Base-by-base conservation (phyloP, 371 early-diverging fungal species). In the Apophysomyces trapeziformis region DNA sequence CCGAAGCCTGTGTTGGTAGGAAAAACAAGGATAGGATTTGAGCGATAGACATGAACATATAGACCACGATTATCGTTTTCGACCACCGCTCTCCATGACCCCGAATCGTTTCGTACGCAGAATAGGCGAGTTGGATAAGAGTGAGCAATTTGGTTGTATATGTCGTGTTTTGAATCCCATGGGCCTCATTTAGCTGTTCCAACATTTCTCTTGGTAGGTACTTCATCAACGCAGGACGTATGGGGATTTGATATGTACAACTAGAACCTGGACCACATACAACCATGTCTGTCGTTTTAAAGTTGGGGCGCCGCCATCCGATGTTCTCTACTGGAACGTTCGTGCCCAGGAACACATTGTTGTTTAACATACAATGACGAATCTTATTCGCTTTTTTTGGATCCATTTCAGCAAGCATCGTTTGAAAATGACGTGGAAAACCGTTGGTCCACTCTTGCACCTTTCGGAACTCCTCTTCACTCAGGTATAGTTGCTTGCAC, bases 251-350 rank as follows among this genome's bases (percentile, higher is more conserved):
- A 50, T 18, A 50, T 21, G n/a, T 21, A 9, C 54, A 21, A 9
- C 54, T 7, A 4, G 54, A n/a, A 21, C 54, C 54, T 21, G 54
- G 54, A 21, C 54, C 54, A 21, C 54, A 50, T 6, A 50, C 54
- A 50, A 16, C 16, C 54, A 50, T 50, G 21, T 50, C 54, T 50
- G n/a, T 21, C 54, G 54, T 50, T 21, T 50, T 50, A 50, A 50
- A 50, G 54, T 50, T 50, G 2, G 54, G 54, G 54, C 54, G 54
- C 21, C 54, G 54, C 54, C 54, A 50, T 50, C 21, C 21, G 7
- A 50, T 18, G 4, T 16, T 5, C 21, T 18, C 54, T 50, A 18
- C 21, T 5, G 41, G 41, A 11, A 26, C 21, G 21, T 50, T 21
- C 3, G 54, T 50, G 21, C 54, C 54, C 7, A 50, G 21, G 21